Evolutionary conservation across 768 basidiomycete species (phyloP).

Genomic region (Phylloporus scabripes): DNA sequence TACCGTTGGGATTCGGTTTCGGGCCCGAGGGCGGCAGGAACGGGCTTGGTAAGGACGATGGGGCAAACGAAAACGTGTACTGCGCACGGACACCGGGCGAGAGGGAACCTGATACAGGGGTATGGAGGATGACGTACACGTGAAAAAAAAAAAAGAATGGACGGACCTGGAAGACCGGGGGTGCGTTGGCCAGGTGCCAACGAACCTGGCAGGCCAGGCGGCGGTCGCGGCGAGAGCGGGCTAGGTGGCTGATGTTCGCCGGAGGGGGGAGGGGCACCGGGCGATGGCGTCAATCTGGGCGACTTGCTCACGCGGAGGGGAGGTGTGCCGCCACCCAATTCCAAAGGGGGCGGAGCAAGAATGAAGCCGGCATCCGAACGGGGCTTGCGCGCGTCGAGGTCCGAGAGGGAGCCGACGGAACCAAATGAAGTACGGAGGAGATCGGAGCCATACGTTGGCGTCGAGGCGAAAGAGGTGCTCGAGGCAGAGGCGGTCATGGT

Average conservation of each 20-base stretch:
- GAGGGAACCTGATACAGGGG: conserved; percentile 11
- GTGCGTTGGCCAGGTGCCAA: conserved; percentile 20
- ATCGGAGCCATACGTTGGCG: conserved; percentile 11
- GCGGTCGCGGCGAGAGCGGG: conserved; percentile 6
- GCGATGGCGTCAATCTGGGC: conserved; percentile 12
- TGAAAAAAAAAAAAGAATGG: not conserved
- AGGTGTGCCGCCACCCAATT: conserved; percentile 11
- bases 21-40: too few species aligned
- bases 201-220: conserved; percentile 17
- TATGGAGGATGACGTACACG: conserved; percentile 3
- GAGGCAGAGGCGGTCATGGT: conserved; percentile 11
- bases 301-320: conserved; percentile 26
- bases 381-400: conserved; percentile 14
- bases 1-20: not conserved
- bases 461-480: conserved; percentile 12
- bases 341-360: conserved; percentile 23
- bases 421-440: conserved; percentile 11
- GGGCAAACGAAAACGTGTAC: conserved; percentile 20
- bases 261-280: not conserved
- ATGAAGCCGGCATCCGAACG: conserved; percentile 11
- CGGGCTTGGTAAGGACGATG: too few species aligned
- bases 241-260: conserved; percentile 2
- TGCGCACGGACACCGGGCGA: conserved; percentile 22
- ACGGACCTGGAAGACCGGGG: conserved; percentile 24
- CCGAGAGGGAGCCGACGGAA: conserved; percentile 20